A percentile compares a stretch with the other conserved stretches of the same genome.
Conservation (phyloP, 345 rosid genomes). For the Microthlaspi erraticum region DNA sequence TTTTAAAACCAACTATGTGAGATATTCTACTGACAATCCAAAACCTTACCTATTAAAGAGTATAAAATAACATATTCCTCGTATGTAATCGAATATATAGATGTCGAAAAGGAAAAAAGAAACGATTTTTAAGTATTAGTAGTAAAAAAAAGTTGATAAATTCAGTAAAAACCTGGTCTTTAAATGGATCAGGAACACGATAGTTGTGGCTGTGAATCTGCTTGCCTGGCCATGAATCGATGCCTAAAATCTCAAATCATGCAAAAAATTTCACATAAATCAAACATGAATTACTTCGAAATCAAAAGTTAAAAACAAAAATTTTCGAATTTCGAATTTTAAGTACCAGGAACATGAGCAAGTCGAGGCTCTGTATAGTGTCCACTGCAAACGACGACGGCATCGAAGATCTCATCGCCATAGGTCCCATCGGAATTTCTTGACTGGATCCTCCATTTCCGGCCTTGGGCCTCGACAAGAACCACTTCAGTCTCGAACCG, state of each 20-base stretch:
- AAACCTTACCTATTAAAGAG: no score
- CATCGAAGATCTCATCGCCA: slow-evolving; percentile 61
- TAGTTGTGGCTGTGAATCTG: slow-evolving; percentile 90
- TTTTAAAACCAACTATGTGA: slow-evolving; percentile 4
- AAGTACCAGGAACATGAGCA: slow-evolving; percentile 67
- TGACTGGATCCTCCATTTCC: slow-evolving; percentile 64
- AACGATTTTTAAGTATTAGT: not conserved
- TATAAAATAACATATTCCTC: not conserved
- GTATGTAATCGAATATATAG: not conserved
- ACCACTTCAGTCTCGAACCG: slow-evolving; percentile 68
- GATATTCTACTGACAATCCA: no score
- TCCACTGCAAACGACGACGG: slow-evolving; percentile 74
- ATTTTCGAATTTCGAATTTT: not conserved
- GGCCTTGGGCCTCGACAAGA: slow-evolving; percentile 13
- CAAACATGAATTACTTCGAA: slow-evolving; percentile 21
- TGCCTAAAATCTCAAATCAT: slow-evolving; percentile 51
- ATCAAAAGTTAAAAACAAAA: not conserved
- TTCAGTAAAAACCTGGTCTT: slow-evolving; percentile 50
- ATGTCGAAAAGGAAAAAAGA: not conserved
- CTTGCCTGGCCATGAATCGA: slow-evolving; percentile 86
- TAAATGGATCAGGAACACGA: slow-evolving; percentile 60
- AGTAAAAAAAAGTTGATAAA: not conserved
- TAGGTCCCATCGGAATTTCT: slow-evolving; percentile 22
- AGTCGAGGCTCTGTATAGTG: slow-evolving; percentile 73
- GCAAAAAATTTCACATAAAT: not conserved